Conservation (phyloP, 2,329 filamentous ascomycete species). For the Fusarium stilboides region DNA sequence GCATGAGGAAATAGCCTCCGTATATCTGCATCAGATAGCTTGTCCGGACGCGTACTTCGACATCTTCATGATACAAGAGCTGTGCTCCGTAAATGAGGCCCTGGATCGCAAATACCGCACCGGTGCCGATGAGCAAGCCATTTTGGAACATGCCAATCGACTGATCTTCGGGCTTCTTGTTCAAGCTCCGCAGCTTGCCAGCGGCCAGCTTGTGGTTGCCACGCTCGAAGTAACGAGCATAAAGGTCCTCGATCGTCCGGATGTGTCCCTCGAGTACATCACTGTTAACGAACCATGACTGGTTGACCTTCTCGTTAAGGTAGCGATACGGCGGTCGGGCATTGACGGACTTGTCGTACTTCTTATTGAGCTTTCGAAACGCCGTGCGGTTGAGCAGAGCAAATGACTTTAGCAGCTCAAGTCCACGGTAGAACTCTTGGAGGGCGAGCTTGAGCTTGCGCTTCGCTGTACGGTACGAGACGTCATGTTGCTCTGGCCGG, state of each 20-base stretch:
- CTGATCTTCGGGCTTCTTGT: constrained; percentile 69
- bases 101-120: constrained; percentile 76
- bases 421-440: constrained; percentile 91
- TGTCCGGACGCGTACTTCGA: constrained; percentile 66
- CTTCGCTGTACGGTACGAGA: constrained; percentile 90
- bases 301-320: constrained; percentile 92
- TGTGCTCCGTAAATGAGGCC: constrained; percentile 73
- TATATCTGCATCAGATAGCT: constrained; percentile 89
- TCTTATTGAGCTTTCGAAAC: constrained; percentile 98
- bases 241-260: constrained; percentile 87
- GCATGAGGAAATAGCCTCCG: constrained; percentile 88
- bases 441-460: constrained; percentile 91
- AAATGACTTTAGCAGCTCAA: constrained; percentile 94
- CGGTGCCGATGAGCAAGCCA: constrained; percentile 78
- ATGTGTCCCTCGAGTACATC: constrained; percentile 87
- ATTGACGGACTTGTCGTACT: constrained; percentile 93
- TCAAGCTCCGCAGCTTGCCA: constrained; percentile 85
- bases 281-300: constrained; percentile 92
- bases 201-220: constrained; percentile 94
- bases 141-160: constrained; percentile 72
- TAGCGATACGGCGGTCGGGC: constrained; percentile 84
- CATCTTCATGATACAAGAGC: constrained; percentile 67
- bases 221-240: constrained; percentile 93
- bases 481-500: constrained; percentile 65
- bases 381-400: constrained; percentile 91